Percentiles rank a stretch among this genome's conserved stretches.
Conservation (phyloP, 345 rosid genomes). For the Hevea brasiliensis region DNA sequence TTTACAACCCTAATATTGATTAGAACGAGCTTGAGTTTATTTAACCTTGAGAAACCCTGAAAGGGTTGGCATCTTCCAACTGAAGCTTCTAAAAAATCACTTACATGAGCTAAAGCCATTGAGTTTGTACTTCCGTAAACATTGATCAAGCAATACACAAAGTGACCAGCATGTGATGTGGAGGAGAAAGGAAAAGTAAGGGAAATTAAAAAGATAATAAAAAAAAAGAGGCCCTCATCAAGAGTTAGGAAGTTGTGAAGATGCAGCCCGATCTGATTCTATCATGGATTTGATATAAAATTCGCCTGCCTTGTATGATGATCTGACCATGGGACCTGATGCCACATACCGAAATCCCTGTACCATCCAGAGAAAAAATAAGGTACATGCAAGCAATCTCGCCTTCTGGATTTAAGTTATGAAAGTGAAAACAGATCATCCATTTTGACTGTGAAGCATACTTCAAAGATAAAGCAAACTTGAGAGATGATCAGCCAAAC, state of each 20-base stretch:
- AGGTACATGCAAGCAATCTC: neutral
- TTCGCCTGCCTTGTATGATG: conserved; percentile 99
- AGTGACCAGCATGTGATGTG: neutral
- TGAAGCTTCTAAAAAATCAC: neutral
- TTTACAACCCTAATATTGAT: conserved; percentile 22
- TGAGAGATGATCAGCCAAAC: neutral
- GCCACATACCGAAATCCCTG: conserved; percentile 99
- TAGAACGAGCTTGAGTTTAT: conserved; percentile 7
- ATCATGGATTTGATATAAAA: conserved; percentile 98
- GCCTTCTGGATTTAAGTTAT: neutral
- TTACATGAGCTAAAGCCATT: conserved; percentile 1
- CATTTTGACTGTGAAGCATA: neutral
- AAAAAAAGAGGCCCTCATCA: neutral
- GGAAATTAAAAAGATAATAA: neutral
- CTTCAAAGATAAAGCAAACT: neutral
- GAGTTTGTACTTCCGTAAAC: neutral
- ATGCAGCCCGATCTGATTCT: conserved; percentile 75
- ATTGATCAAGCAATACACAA: conserved; percentile 4
- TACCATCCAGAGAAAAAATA: conserved; percentile 19
- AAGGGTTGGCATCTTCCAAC: neutral
- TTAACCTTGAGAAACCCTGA: neutral
- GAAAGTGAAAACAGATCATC: neutral
- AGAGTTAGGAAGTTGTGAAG: conserved; percentile 36
- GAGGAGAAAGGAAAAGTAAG: neutral
- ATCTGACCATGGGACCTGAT: conserved; percentile 98